Conservation (phyloP, 768 basidiomycete genomes). For the Serendipita indica region DNA sequence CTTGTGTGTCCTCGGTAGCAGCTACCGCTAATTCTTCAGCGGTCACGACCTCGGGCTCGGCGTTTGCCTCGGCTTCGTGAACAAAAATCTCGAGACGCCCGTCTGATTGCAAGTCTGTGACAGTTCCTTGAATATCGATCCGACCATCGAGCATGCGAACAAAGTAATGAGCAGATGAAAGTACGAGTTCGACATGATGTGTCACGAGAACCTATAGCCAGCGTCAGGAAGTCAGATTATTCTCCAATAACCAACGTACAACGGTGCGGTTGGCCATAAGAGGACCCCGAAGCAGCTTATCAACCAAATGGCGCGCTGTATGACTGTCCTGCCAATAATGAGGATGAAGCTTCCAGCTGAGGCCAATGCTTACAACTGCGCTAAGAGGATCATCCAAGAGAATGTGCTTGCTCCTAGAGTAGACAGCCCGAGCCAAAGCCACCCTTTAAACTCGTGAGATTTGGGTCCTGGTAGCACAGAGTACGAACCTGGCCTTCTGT, state of each 20-base stretch:
- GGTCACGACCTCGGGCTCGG: slow-evolving; percentile 1
- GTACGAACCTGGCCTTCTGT: slow-evolving; percentile 18
- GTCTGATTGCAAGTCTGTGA: slow-evolving; percentile 44
- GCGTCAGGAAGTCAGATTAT: not conserved
- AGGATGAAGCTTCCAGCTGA: not conserved
- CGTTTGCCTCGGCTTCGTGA: slow-evolving; percentile 17
- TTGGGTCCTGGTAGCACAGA: not conserved
- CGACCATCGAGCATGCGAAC: slow-evolving; percentile 71
- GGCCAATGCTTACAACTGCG: slow-evolving; percentile 17
- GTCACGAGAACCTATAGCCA: slow-evolving; percentile 35
- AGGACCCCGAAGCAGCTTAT: slow-evolving; percentile 16
- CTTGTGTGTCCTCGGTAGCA: not conserved
- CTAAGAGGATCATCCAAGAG: slow-evolving; percentile 22
- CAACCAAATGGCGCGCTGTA: slow-evolving; percentile 14
- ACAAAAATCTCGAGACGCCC: slow-evolving; percentile 49
- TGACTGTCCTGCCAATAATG: slow-evolving; percentile 12
- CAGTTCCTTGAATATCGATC: slow-evolving; percentile 57
- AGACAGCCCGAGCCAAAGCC: slow-evolving; percentile 21
- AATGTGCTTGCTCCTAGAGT: slow-evolving; percentile 17
- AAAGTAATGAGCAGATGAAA: slow-evolving; percentile 57
- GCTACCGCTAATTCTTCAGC: not conserved
- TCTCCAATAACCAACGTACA: slow-evolving; percentile 11
- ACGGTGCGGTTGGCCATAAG: slow-evolving; percentile 20
- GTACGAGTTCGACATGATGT: slow-evolving; percentile 71
- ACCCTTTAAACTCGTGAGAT: slow-evolving; percentile 13